Evolutionary conservation across 345 rosid genomes (phyloP).

Genomic region (Acer yangbiense): DNA sequence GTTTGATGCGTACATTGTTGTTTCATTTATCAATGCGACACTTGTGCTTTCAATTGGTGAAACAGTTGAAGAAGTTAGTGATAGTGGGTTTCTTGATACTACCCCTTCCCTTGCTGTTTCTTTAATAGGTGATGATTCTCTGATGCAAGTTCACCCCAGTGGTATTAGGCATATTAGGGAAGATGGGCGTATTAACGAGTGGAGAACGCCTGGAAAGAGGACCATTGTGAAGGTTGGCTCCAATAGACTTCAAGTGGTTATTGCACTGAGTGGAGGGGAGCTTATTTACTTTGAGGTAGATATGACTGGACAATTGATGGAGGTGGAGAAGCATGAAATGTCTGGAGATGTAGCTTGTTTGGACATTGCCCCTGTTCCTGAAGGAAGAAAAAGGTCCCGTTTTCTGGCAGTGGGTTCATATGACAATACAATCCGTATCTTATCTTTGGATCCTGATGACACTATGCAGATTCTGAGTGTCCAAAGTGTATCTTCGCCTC

Average conservation of each 20-base stretch:
- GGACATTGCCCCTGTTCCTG: constrained; percentile 99
- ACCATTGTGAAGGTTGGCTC: constrained; percentile 96
- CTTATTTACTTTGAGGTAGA: constrained; percentile 97
- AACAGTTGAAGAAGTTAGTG: constrained; percentile 96
- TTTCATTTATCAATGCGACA: constrained; percentile 94
- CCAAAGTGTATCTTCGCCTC: constrained; percentile 96
- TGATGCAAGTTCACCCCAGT: constrained; percentile 99
- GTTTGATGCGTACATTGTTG: constrained; percentile 97
- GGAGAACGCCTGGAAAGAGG: constrained; percentile 99
- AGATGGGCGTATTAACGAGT: constrained; percentile 96
- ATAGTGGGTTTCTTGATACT: constrained; percentile 97
- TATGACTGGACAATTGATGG: constrained; percentile 95
- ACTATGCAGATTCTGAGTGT: constrained; percentile 95
- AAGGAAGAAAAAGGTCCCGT: constrained; percentile 98
- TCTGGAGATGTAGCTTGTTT: constrained; percentile 98
- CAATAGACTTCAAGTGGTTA: constrained; percentile 91
- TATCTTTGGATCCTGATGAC: constrained; percentile 98
- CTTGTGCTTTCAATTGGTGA: constrained; percentile 98
- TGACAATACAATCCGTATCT: constrained; percentile 86
- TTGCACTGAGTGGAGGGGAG: constrained; percentile 98
- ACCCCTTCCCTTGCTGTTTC: constrained; percentile 94
- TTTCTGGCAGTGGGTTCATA: constrained; percentile 98
- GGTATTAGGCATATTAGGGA: constrained; percentile 97
- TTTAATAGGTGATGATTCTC: constrained; percentile 91
- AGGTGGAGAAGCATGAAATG: constrained; percentile 98